phyloP scores from a whole-genome alignment of 495 filamentous ascomycete species.

The Neurospora terricola region DNA sequence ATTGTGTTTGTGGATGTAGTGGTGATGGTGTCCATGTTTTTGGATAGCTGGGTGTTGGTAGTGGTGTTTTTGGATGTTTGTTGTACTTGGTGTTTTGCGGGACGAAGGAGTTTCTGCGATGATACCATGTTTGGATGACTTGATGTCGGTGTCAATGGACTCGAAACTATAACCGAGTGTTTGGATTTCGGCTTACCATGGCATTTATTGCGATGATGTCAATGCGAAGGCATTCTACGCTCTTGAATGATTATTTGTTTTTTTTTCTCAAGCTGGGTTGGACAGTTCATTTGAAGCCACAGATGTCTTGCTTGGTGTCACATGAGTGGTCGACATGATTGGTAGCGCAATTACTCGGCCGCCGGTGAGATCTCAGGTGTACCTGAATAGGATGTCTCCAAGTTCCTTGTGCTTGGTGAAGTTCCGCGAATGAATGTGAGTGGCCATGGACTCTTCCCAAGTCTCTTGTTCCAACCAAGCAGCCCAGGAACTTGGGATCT shows the following conservation, averaged over 20 bases:
- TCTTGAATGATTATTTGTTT: background rate
- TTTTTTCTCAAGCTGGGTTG: background rate
- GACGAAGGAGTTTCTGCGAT: background rate
- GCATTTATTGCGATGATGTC: background rate
- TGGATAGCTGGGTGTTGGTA: background rate
- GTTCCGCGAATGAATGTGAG: background rate
- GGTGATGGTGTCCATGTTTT: background rate
- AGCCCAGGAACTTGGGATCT: background rate
- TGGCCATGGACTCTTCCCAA: background rate
- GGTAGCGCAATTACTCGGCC: background rate
- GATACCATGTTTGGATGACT: background rate
- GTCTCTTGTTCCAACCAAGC: background rate
- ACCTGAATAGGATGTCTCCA: background rate
- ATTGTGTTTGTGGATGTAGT: constrained; percentile 77
- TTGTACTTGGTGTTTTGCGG: background rate
- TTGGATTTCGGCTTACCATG: background rate
- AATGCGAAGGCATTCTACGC: too few relatives aligned
- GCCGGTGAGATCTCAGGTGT: background rate
- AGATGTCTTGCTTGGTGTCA: background rate
- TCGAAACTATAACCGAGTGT: background rate
- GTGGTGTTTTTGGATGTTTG: background rate
- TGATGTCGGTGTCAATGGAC: background rate
- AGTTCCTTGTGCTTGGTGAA: background rate
- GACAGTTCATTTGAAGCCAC: background rate
- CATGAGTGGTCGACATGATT: background rate